Evolutionary conservation across 2,329 filamentous ascomycete species (phyloP), one percentile per base, ranked within the genome.

Genomic region (Falciphora oryzae): DNA sequence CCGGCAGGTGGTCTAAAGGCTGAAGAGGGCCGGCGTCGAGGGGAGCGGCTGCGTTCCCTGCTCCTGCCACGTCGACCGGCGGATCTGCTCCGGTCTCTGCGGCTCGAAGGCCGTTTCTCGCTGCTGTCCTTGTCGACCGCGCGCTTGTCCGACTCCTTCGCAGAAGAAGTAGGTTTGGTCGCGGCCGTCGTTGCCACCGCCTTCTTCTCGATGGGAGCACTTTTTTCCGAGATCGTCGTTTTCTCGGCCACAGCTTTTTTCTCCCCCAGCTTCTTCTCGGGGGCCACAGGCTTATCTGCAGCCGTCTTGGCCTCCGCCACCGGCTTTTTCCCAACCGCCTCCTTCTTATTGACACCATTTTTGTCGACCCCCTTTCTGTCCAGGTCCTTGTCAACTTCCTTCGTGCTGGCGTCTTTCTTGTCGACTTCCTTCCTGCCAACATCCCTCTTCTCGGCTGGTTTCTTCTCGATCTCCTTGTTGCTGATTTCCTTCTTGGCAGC

Each of bases 81-180:
- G n/a, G 80, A 80, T 22, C 77, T 77, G 29, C 72, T 76, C 69
- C 77, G 76, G 22, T 79, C 78, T 59, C 75, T 74, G 64, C 74
- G 73, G 14, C 73, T 65, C 22, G 62, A 53, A 11, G 32, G 50
- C 25, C 62, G 57, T 25, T 62, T 70, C 72, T 35, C 22, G 16
- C 13, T 35, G 29, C 10, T 61, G 18, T 58, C 62, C 62, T 58
- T 63, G 62, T 35, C 50, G 1, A 11, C n/a, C 11, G 53, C 29
- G 11, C 50, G 28, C 57, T 31, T 63, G 25, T 63, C 62, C 18
- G 53, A 16, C 14, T 25, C 50, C 61, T 62, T 62, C 13, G 28
- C 61, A n/a, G 28, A 22, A n/a, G 28, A 22, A n/a, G 3, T 6
- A n/a, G 57, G 28, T 14, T 59, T 59, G 28, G 57, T 18, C 14